Evolutionary conservation across 768 basidiomycete species (phyloP), one percentile per base, ranked within the genome.

Genomic region (Auricularia cornea): DNA sequence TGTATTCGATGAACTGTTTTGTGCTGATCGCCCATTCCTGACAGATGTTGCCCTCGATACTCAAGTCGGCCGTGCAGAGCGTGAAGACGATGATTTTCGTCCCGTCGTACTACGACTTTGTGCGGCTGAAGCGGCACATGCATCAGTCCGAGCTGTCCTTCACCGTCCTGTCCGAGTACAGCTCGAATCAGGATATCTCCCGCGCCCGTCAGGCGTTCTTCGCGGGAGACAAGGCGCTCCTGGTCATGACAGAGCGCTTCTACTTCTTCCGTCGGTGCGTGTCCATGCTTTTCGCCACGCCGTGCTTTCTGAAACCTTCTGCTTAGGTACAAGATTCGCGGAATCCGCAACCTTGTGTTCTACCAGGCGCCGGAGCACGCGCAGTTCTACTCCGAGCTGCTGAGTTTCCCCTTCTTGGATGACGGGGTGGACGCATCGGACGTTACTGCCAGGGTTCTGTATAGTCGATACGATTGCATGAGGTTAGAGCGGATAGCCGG

Each of bases 41-140:
- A 20, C 31, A 94, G 91, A 76, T 94, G 30, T 80, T 98, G 1
- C 94, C 97, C 8, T 71, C 80, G 18, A 76, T 97, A 28, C 77
- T 94, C 54, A 94, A 93, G 75, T 98, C 95, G 2, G 97, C 97
- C 0, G 92, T 98, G 4, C 90, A 92, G 74, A 92, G 94, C 67
- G 80, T 85, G 30, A 93, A 94, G 72, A 94, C 94, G 0, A 82
- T 88, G 60, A 81, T 98, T 66, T 91, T 98, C 72, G 78, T 99
- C 20, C 94, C 97, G 0, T 95, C 93, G 0, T 98, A 95, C 60
- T 95, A 96, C 72, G 97, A 98, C 75, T 98, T 95, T 72, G 91
- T 98, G 63, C 85, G 94, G 26, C 80, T 99, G 10, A 89, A 90
- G 64, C 94, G 94, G 64, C 80, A 92, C 74, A 86, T 98, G 61